Base-by-base conservation (phyloP, 208 protist species). In the Angomonas desouzai region DNA sequence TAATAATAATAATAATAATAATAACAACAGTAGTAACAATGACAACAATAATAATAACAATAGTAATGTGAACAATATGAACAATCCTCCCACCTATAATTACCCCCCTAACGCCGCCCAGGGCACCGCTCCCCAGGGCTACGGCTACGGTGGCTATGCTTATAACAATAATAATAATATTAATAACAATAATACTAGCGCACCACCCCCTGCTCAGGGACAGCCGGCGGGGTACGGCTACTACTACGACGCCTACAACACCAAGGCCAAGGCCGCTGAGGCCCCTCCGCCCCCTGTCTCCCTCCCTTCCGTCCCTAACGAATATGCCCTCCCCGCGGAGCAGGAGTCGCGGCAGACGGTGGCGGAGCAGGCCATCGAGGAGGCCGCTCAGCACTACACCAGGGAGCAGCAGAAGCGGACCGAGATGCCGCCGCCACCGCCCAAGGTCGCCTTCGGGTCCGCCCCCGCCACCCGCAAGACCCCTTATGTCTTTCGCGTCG, bases 371-470 rank as follows among this genome's bases (percentile, higher is more conserved):
- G 28, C 43, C 22, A 9, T 34, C n/a, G 34, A 23, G 3, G 34
- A 47, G 56, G 38, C 30, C 2, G 56, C 13, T 1, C 34, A 29
- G 56, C 38, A 60, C 30, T 36, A 60, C 3, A 20, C 32, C 3
- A 6, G 36, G 36, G 36, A 40, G 36, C 36, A 40, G 36, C 36
- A 40, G 36, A 6, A 13, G 6, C 36, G 36, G 13, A 18, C 36
- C 36, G 13, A 40, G 36, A 27, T 43, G 58, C 33, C 38, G 47
- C 20, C 29, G 45, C 13, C 16, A 33, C 28, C 1, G 45, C 38
- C 10, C 77, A 72, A 28, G 68, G 82, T 27, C 68, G 65, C 38
- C 75, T 68, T 23, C 78, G 84, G 63, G 69, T 74, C 30, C n/a
- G 59, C 27, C 62, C 77, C 0, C 68, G 70, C 20, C 72, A 85